phyloP scores from a whole-genome alignment of 2,329 filamentous ascomycete genomes.

The Trichophyton verrucosum region DNA sequence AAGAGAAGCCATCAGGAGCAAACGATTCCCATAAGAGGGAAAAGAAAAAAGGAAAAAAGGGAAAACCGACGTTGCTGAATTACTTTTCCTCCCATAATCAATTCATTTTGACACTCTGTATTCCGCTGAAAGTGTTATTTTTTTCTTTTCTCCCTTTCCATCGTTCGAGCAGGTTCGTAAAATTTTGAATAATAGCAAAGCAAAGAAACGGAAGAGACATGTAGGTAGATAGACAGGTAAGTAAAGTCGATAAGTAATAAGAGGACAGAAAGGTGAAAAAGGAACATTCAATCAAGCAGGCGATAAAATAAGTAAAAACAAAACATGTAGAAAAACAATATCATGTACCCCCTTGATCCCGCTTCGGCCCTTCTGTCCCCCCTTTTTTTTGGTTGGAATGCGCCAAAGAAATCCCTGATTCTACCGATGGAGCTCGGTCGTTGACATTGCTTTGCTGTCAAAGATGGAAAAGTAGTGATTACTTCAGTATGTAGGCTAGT shows the following conservation, averaged over 20 bases:
- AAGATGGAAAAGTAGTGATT: neutral
- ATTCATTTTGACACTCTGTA: neutral
- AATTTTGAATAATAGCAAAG: neutral
- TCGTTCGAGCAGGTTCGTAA: neutral
- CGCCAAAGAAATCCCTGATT: slow-evolving; percentile 1
- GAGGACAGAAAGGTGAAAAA: too few relatives aligned
- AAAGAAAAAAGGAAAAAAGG: neutral
- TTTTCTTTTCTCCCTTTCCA: neutral
- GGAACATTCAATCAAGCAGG: too few relatives aligned
- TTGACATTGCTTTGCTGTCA: neutral
- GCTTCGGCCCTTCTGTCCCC: neutral
- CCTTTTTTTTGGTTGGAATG: neutral
- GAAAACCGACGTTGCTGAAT: neutral
- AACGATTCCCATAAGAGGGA: too few relatives aligned
- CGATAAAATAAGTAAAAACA: neutral
- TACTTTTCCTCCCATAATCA: neutral
- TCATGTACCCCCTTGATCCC: too few relatives aligned
- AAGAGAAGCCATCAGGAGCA: neutral
- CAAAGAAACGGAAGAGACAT: neutral
- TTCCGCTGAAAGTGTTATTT: neutral
- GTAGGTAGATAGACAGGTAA: too few relatives aligned
- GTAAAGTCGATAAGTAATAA: too few relatives aligned
- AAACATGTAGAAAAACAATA: neutral
- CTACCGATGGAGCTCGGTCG: neutral
- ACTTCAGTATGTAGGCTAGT: neutral